A percentile compares a stretch with the other conserved stretches of the same genome.
Conservation (phyloP, 768 basidiomycete genomes). For the Ephemerocybe angulata region DNA sequence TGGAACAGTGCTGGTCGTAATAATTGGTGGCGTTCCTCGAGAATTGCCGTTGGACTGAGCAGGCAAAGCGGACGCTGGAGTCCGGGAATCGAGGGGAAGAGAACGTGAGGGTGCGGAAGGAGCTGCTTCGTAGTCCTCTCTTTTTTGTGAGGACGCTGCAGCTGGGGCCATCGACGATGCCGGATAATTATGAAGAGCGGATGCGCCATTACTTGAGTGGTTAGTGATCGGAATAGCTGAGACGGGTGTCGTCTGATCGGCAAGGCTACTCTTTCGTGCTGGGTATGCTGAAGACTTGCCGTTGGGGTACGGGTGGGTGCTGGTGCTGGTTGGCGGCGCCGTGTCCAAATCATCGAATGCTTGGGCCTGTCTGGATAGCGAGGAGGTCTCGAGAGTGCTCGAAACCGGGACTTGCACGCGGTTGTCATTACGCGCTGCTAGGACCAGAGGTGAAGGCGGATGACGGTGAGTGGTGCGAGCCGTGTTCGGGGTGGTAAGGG, state of each 20-base stretch:
- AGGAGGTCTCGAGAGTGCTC: conserved; percentile 6
- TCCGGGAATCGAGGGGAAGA: not conserved
- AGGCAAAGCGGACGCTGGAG: not conserved
- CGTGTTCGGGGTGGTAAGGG: conserved; percentile 22
- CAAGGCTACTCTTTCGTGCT: conserved; percentile 2
- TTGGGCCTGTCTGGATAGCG: conserved; percentile 8
- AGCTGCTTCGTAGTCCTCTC: not conserved
- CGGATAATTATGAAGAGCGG: conserved; percentile 4
- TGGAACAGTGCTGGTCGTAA: conserved; percentile 15
- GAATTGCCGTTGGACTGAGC: not conserved
- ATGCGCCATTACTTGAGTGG: conserved; percentile 1
- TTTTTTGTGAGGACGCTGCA: conserved; percentile 5
- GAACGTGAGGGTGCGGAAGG: not conserved
- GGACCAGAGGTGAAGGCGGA: conserved; percentile 36
- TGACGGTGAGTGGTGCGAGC: conserved; percentile 27
- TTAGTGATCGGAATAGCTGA: conserved; percentile 2
- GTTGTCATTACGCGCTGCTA: conserved; percentile 36
- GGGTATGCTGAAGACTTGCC: not conserved
- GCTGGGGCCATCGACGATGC: conserved; percentile 1
- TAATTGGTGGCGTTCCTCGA: not conserved
- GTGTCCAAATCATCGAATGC: conserved; percentile 2
- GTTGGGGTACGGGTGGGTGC: not conserved
- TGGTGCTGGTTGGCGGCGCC: not conserved
- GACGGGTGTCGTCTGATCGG: not conserved
- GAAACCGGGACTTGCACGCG: conserved; percentile 26